Conservation (phyloP, 805 yeast genomes). For the Starmera dryadoides region DNA sequence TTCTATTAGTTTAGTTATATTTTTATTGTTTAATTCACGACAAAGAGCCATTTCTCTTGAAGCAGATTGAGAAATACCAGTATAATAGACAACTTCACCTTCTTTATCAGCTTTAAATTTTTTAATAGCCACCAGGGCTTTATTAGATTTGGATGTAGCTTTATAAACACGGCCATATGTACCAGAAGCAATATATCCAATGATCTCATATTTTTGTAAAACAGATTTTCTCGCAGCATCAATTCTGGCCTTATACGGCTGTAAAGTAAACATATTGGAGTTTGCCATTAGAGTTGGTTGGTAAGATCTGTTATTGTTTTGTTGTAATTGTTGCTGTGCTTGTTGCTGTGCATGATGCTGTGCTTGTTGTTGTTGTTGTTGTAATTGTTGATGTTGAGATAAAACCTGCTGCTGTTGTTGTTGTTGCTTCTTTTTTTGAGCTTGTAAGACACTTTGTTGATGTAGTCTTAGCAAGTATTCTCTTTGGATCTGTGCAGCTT, state of each 20-base stretch:
- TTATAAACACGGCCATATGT: conserved; percentile 95
- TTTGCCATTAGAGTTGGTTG: conserved; percentile 40
- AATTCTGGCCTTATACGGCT: conserved; percentile 53
- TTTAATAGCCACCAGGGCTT: conserved; percentile 62
- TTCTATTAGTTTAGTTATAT: conserved; percentile 74
- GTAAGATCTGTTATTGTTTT: not conserved
- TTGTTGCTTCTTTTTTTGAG: not conserved
- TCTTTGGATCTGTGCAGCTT: not conserved
- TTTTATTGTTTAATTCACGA: conserved; percentile 74
- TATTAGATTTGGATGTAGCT: conserved; percentile 47
- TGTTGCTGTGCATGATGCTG: not conserved
- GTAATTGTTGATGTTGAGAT: not conserved
- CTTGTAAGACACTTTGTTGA: conserved; percentile 4
- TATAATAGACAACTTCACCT: conserved; percentile 80
- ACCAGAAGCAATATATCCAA: conserved; percentile 97
- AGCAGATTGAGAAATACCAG: conserved; percentile 95
- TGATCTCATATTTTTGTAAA: conserved; percentile 74
- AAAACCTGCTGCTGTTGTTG: too few species aligned
- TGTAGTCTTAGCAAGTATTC: conserved; percentile 14
- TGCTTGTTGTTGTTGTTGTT: too few species aligned
- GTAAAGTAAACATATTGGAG: conserved; percentile 45
- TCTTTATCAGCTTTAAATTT: conserved; percentile 93
- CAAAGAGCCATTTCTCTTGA: conserved; percentile 95
- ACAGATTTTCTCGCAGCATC: conserved; percentile 68
- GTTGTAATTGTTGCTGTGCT: conserved; percentile 1